phyloP scores from a whole-genome alignment of 2,329 filamentous ascomycete species.

The Furcasterigmium sp. region DNA sequence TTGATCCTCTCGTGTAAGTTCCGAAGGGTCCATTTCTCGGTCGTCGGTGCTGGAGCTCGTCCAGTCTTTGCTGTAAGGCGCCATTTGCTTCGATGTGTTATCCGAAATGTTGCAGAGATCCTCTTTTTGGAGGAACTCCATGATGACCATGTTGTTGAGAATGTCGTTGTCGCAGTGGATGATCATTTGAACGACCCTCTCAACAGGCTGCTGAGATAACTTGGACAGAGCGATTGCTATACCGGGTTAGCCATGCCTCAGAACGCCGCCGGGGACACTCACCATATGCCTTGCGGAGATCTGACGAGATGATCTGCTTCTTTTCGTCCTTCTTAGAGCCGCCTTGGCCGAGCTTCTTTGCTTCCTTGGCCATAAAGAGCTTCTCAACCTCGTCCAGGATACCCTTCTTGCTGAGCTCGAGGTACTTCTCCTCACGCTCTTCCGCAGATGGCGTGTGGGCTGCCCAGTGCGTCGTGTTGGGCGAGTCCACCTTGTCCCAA shows the following conservation, averaged over 20 bases:
- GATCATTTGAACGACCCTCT: constrained; percentile 86
- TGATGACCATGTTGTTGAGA: constrained; percentile 82
- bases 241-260: constrained; percentile 14
- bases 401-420: constrained; percentile 87
- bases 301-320: constrained; percentile 92
- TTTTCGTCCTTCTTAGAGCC: constrained; percentile 80
- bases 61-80: constrained; percentile 95
- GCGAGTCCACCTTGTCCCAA: constrained; percentile 97
- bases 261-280: constrained; percentile 24
- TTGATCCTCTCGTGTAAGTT: constrained; percentile 92
- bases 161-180: constrained; percentile 92
- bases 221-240: constrained; percentile 86
- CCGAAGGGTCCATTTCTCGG: constrained; percentile 78
- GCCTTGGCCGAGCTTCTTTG: constrained; percentile 74
- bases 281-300: constrained; percentile 83
- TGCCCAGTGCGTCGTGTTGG: constrained; percentile 90
- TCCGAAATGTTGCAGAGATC: constrained; percentile 91
- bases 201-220: constrained; percentile 77
- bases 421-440: constrained; percentile 91
- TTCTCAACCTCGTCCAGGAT: constrained; percentile 97
- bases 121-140: constrained; percentile 93
- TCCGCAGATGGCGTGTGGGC: constrained; percentile 79
- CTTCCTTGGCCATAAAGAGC: constrained; percentile 95
- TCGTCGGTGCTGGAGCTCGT: constrained; percentile 78
- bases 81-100: constrained; percentile 85